Percentiles rank a stretch among this genome's conserved stretches.
Evolutionary conservation across 192 early-diverging fungal genomes (phyloP).

Genomic region (Coemansia asiatica): DNA sequence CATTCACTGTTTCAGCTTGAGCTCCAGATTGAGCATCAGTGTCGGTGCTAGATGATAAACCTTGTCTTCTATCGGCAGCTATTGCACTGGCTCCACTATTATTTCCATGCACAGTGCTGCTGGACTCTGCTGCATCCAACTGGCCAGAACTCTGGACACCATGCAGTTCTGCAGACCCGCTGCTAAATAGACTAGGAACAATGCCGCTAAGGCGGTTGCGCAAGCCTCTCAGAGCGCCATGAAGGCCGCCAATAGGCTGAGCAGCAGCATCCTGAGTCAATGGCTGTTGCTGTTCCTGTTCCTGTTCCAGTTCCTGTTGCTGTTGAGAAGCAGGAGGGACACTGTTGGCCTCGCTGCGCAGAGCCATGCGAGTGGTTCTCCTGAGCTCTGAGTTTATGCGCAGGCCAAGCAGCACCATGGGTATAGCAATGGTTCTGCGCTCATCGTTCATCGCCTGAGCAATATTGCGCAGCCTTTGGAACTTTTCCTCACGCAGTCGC

Average conservation of each 20-base stretch:
- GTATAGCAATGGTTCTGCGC: slow-evolving; percentile 26
- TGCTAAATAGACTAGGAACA: slow-evolving; percentile 3
- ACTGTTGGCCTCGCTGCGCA: background rate
- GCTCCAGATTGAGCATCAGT: too few relatives aligned
- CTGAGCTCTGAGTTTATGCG: slow-evolving; percentile 33
- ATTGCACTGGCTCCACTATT: too few relatives aligned
- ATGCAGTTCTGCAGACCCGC: background rate
- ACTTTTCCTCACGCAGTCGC: slow-evolving; percentile 29
- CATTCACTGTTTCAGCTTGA: too few relatives aligned
- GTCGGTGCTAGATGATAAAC: too few relatives aligned
- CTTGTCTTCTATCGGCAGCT: too few relatives aligned
- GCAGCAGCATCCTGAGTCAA: background rate
- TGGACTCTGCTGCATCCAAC: too few relatives aligned
- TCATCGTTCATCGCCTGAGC: slow-evolving; percentile 44
- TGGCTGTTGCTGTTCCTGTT: background rate
- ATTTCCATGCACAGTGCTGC: too few relatives aligned
- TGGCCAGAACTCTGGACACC: too few relatives aligned
- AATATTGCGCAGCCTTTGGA: slow-evolving; percentile 35
- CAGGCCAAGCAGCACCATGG: slow-evolving; percentile 37
- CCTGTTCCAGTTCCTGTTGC: slow-evolving; percentile 7
- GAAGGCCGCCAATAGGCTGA: slow-evolving; percentile 3
- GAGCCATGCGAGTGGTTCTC: slow-evolving; percentile 6
- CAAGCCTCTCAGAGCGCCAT: slow-evolving; percentile 3
- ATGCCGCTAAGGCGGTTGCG: slow-evolving; percentile 5
- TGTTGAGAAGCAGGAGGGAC: background rate